Evolutionary conservation across 2,329 filamentous ascomycete genomes (phyloP), one percentile per base, ranked within the genome.

Genomic region (Aspergillus tamarii): DNA sequence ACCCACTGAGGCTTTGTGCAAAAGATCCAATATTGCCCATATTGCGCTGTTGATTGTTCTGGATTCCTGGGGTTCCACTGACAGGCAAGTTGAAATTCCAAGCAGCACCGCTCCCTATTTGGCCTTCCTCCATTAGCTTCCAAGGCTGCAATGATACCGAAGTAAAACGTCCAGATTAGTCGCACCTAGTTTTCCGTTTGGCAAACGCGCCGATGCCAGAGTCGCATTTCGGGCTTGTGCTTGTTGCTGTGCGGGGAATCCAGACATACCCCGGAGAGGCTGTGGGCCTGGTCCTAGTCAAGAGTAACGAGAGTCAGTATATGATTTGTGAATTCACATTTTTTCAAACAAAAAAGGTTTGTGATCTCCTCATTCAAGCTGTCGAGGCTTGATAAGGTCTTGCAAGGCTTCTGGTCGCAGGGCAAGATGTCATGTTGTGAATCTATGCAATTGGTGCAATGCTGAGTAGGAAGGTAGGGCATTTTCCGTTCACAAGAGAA

Each of bases 51-150:
- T 84, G 84, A 65, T 78, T 79, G 65, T 75, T 81, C 62, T 83
- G 80, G 64, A 86, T 76, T 60, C 82, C 82, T 65, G 84, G 82
- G 60, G 83, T 81, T 66, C 82, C 84, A 58, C 83, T 83, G 72
- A 84, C 82, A 50, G 84, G 84, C 60, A 84, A 76, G 56, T 84
- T 84, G 72, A 87, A 87, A 56, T 83, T 85, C 85, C 85, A 88
- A 73, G 84, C 84, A 65, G 84, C 81, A 70, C 82, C 83, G 70
- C 80, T 83, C 59, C 85, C 85, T 83, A 74, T 55, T 71, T 26
- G 60, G 50, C 48, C 57, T 50, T 32, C 41, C 59, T 39, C 50
- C 30, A 57, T 77, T 70, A 77, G 74, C 68, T 64, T 67, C 64
- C 52, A 63, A 58, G 21, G 30, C 28, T 43, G 32, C 36, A 16